Percentiles rank a stretch among this genome's conserved stretches.
Conservation (phyloP, 2,329 filamentous ascomycete genomes). For the Sordariomycetes sp. region DNA sequence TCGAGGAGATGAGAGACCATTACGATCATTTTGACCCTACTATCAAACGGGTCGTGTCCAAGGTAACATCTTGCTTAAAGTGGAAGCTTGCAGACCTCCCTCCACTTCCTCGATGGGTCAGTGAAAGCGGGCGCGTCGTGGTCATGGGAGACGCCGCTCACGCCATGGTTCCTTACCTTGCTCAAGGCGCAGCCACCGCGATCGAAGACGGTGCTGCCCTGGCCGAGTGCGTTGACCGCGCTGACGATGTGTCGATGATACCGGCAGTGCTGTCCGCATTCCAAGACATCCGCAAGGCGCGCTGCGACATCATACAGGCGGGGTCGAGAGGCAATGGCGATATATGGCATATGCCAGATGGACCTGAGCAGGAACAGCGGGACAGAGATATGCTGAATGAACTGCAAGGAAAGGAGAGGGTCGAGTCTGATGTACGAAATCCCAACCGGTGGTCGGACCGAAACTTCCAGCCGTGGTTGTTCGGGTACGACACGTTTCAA, state of each 20-base stretch:
- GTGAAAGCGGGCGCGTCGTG: conserved; percentile 5
- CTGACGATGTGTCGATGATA: background rate
- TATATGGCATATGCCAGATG: conserved; percentile 6
- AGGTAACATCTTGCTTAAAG: conserved; percentile 2
- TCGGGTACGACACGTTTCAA: conserved; percentile 3
- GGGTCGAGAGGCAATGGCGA: conserved; percentile 2
- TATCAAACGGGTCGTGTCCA: conserved; percentile 3
- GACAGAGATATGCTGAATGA: conserved; percentile 2
- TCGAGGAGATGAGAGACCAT: conserved; percentile 4
- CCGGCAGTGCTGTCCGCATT: conserved; percentile 1
- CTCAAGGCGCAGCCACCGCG: conserved; percentile 5
- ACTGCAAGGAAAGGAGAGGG: background rate
- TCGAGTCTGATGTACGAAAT: conserved; percentile 1
- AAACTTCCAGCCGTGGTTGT: conserved; percentile 6
- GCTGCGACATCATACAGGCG: conserved; percentile 4
- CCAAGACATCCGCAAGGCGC: conserved; percentile 5
- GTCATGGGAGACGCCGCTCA: conserved; percentile 14
- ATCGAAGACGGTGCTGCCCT: conserved; percentile 6
- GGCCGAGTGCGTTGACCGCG: conserved; percentile 3
- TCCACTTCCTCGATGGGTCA: conserved; percentile 1
- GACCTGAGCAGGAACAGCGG: conserved; percentile 3
- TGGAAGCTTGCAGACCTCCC: conserved; percentile 5
- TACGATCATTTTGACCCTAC: conserved; percentile 4
- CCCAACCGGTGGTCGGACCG: conserved; percentile 4
- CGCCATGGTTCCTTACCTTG: conserved; percentile 11